Conservation (phyloP, 2,329 filamentous ascomycete genomes). For the Neocucurbitaria cava region DNA sequence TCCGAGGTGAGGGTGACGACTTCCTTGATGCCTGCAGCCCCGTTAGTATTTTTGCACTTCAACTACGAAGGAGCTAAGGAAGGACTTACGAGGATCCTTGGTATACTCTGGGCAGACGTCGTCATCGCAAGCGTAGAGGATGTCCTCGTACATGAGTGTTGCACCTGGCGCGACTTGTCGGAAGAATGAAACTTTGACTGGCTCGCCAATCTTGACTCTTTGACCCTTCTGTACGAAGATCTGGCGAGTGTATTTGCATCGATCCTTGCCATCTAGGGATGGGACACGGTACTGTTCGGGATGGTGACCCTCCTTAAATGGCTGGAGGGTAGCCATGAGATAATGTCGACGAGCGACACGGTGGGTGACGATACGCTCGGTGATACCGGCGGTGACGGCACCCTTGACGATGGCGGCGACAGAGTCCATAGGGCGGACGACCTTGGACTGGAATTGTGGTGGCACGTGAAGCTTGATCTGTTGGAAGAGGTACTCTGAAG, state of each 20-base stretch:
- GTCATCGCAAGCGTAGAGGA: conserved; percentile 95
- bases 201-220: conserved; percentile 98
- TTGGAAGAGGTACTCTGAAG: conserved; percentile 98
- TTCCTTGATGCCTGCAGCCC: conserved; percentile 86
- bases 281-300: conserved; percentile 98
- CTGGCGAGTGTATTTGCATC: conserved; percentile 97
- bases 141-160: conserved; percentile 99
- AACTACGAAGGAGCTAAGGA: background rate
- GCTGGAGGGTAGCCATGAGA: conserved; percentile 97
- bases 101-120: conserved; percentile 98
- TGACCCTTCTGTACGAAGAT: conserved; percentile 99
- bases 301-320: conserved; percentile 98
- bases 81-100: conserved; percentile 92
- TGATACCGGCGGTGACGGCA: conserved; percentile 96
- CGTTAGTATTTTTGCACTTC: conserved; percentile 6
- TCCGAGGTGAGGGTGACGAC: conserved; percentile 97
- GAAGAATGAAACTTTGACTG: conserved; percentile 99
- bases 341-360: conserved; percentile 97
- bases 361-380: conserved; percentile 93
- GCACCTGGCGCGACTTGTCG: conserved; percentile 95
- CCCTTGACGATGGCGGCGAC: conserved; percentile 98
- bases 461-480: conserved; percentile 99
- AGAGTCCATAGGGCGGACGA: conserved; percentile 97
- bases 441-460: conserved; percentile 97
- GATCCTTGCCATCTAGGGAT: conserved; percentile 93